Evolutionary conservation across 495 filamentous ascomycete species (phyloP).

Genomic region (Penicillium malachiteum): DNA sequence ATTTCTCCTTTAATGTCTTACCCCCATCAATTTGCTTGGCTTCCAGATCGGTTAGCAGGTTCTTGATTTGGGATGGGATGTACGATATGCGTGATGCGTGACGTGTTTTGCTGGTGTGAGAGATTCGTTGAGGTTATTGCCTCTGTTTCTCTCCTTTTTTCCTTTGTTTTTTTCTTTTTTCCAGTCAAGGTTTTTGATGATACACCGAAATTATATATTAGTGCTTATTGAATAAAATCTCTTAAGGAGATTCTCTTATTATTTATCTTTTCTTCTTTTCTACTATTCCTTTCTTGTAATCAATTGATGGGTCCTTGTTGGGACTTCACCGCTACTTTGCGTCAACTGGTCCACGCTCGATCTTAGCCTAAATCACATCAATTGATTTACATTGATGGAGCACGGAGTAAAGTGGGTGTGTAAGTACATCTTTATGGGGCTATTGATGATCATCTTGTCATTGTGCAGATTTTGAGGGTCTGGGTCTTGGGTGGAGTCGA

Average conservation of each 20-base stretch:
- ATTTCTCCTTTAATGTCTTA: constrained; percentile 2
- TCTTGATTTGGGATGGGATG: constrained; percentile 11
- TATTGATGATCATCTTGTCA: constrained; percentile 12
- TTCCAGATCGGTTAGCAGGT: neutral
- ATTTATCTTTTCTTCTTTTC: neutral
- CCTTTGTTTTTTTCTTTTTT: constrained; percentile 1
- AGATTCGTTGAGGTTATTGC: neutral
- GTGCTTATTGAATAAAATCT: constrained; percentile 22
- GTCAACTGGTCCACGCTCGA: too few species aligned
- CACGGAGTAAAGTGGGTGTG: neutral
- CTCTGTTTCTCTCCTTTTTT: neutral
- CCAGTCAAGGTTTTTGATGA: constrained; percentile 22
- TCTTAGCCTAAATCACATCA: too few species aligned
- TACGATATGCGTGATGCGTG: constrained; percentile 24
- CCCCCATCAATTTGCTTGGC: too few species aligned
- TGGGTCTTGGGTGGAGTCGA: constrained; percentile 4
- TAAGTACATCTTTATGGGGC: neutral
- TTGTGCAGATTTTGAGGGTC: neutral
- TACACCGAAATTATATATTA: constrained; percentile 37
- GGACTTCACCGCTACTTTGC: constrained; percentile 17
- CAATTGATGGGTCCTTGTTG: neutral
- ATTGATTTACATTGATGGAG: too few species aligned
- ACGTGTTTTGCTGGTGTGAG: constrained; percentile 1
- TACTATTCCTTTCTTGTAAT: neutral
- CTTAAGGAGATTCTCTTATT: neutral